These are phyloP conservation scores for Berkeleyomyces basicola DNA, from an alignment of 2,329 filamentous ascomycete species.

Conservation along the genomic window DNA sequence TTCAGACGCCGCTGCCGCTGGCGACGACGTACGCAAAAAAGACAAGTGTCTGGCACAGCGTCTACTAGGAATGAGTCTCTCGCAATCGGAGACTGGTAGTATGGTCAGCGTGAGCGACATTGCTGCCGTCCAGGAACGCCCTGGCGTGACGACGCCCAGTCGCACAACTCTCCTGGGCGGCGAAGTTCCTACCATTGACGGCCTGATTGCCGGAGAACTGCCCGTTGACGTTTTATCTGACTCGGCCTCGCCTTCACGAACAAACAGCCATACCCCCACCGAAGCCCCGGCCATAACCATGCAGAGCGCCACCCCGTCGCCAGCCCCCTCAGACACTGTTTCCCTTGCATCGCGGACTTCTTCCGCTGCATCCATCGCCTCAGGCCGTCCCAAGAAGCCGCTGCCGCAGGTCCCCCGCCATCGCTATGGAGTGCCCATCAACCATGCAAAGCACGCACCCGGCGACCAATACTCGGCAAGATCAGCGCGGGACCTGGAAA, in stretches of 20 bases:
- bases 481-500: too few relatives aligned
- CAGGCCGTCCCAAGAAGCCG: conserved; percentile 25
- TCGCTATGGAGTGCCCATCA: conserved; percentile 33
- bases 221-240: conserved; percentile 3
- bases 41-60: conserved; percentile 35
- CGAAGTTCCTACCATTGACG: conserved; percentile 9
- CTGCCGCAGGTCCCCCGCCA: conserved; percentile 40
- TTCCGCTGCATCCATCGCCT: neutral
- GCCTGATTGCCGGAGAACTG: conserved; percentile 10
- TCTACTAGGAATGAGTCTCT: conserved; percentile 54
- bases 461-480: too few relatives aligned
- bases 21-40: neutral
- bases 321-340: neutral
- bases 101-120: conserved; percentile 62
- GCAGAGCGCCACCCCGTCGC: neutral
- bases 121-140: conserved; percentile 64
- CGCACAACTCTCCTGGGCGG: conserved; percentile 24
- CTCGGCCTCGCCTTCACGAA: neutral
- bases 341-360: neutral
- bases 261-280: conserved; percentile 1
- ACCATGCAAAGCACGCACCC: conserved; percentile 18
- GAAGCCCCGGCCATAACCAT: conserved; percentile 1
- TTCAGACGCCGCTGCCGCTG: neutral
- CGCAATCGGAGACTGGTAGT: conserved; percentile 48
- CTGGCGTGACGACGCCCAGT: conserved; percentile 66